These are phyloP conservation scores for Parachaetomium inaequale DNA, from an alignment of 495 filamentous ascomycete species.

Conservation along the genomic window DNA sequence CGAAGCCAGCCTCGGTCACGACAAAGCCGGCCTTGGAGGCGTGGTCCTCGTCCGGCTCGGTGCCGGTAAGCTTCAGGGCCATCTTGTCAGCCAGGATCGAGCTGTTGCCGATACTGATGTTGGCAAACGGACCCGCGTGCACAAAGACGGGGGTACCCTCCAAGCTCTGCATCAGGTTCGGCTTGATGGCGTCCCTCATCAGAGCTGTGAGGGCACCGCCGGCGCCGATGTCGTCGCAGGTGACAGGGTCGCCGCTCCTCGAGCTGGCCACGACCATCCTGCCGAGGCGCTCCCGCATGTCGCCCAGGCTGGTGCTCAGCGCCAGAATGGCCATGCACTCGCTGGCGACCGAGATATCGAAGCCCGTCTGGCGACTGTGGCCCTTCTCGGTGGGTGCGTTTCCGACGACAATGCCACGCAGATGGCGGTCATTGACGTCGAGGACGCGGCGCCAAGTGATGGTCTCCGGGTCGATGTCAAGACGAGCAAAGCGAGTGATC, in stretches of 20 bases:
- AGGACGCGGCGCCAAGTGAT: slow-evolving; percentile 96
- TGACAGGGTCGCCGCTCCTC: slow-evolving; percentile 80
- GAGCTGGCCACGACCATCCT: slow-evolving; percentile 96
- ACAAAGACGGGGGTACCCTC: slow-evolving; percentile 97
- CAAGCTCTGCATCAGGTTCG: slow-evolving; percentile 96
- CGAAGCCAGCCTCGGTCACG: slow-evolving; percentile 97
- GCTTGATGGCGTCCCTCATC: slow-evolving; percentile 98
- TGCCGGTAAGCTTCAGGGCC: slow-evolving; percentile 91
- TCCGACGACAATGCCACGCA: slow-evolving; percentile 83
- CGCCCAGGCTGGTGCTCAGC: slow-evolving; percentile 77
- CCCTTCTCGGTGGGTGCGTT: slow-evolving; percentile 88
- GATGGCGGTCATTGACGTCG: slow-evolving; percentile 94
- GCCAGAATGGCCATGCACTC: slow-evolving; percentile 99
- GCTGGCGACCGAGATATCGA: slow-evolving; percentile 95
- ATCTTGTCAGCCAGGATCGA: slow-evolving; percentile 93
- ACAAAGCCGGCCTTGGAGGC: slow-evolving; percentile 84
- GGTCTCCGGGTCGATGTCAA: slow-evolving; percentile 94
- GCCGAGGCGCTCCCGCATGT: slow-evolving; percentile 92
- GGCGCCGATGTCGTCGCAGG: slow-evolving; percentile 90
- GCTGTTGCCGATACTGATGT: slow-evolving; percentile 95
- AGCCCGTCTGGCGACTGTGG: slow-evolving; percentile 76
- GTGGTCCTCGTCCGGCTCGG: slow-evolving; percentile 89
- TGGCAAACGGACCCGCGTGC: slow-evolving; percentile 95
- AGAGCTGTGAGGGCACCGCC: slow-evolving; percentile 89
- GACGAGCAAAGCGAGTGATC: slow-evolving; percentile 76